Conservation (phyloP, 108 stramenopile genomes). For the Nitzschia sp. region DNA sequence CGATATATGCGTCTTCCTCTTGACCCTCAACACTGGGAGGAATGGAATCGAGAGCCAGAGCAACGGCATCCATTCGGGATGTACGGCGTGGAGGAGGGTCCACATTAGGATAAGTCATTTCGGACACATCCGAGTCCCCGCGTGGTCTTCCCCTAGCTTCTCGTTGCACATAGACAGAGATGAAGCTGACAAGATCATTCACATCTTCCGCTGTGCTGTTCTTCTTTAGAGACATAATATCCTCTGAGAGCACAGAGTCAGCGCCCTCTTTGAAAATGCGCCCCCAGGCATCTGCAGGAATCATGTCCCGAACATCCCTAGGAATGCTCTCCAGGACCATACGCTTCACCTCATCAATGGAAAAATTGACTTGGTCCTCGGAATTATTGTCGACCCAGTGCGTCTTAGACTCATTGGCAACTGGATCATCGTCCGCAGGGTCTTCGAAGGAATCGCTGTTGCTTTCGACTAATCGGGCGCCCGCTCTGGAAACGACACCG, state of each 20-base stretch:
- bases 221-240: slow-evolving; percentile 1
- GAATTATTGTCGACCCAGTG: neutral
- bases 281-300: slow-evolving; percentile 14
- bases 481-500: no score
- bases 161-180: slow-evolving; percentile 16
- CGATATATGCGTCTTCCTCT: neutral
- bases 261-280: slow-evolving; percentile 14
- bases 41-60: neutral
- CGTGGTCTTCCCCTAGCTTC: neutral
- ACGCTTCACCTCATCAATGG: neutral
- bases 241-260: slow-evolving; percentile 1
- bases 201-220: slow-evolving; percentile 8
- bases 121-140: slow-evolving; percentile 9
- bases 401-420: neutral
- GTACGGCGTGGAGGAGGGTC: neutral
- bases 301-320: neutral
- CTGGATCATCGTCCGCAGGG: neutral
- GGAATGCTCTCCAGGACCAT: slow-evolving; percentile 20
- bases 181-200: slow-evolving; percentile 15
- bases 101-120: neutral
- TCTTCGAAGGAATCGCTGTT: neutral
- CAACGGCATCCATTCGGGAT: slow-evolving; percentile 6
- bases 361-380: neutral
- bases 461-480: no score
- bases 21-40: neutral